phyloP scores from a whole-genome alignment of 2,329 filamentous ascomycete genomes.

The Microcyclosporella mali region DNA sequence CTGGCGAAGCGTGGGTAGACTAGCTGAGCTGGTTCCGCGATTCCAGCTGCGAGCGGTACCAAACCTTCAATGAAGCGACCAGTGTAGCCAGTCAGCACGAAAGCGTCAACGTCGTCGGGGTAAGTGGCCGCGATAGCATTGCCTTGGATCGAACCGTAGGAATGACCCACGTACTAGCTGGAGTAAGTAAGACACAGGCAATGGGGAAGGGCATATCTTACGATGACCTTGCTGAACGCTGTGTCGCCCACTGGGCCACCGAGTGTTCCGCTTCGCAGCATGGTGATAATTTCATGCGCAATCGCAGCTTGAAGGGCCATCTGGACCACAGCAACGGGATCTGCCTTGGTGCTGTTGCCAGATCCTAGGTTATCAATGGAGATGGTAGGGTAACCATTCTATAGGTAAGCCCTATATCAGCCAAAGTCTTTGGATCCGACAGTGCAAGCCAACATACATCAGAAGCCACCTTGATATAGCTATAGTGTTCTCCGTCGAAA shows the following conservation, averaged over 20 bases:
- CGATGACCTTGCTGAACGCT: slow-evolving; percentile 12
- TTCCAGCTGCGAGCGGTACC: slow-evolving; percentile 9
- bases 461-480: too few species aligned
- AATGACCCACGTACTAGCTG: slow-evolving; percentile 11
- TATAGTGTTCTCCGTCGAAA: too few species aligned
- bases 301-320: slow-evolving; percentile 16
- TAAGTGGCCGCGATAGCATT: slow-evolving; percentile 16
- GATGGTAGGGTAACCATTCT: slow-evolving; percentile 14
- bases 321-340: slow-evolving; percentile 15
- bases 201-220: too few species aligned
- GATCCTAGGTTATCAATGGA: slow-evolving; percentile 17
- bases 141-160: slow-evolving; percentile 12
- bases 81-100: slow-evolving; percentile 16
- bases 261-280: slow-evolving; percentile 11
- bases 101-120: slow-evolving; percentile 16
- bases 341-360: slow-evolving; percentile 12
- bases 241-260: slow-evolving; percentile 2
- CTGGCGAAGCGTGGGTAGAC: slow-evolving; percentile 13
- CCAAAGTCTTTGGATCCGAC: too few species aligned
- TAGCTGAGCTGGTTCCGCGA: slow-evolving; percentile 12
- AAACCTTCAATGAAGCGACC: slow-evolving; percentile 12
- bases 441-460: too few species aligned
- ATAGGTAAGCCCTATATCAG: too few species aligned
- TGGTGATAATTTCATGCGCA: slow-evolving; percentile 10
- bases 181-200: too few species aligned